Base-by-base conservation (phyloP, 306 rosid species). In the Lablab purpureus region DNA sequence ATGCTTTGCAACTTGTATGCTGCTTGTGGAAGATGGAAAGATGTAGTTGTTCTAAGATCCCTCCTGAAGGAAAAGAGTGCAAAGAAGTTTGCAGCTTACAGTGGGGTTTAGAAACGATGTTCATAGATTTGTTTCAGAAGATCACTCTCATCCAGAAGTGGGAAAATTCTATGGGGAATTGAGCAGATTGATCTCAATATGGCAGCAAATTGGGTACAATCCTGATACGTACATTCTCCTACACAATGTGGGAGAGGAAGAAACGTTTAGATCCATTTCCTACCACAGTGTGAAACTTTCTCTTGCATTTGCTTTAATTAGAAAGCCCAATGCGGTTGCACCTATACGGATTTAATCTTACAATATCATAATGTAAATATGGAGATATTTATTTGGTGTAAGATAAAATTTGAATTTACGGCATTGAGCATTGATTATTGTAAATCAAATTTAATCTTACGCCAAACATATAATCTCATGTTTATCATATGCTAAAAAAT, bases 271-370 rank as follows among this genome's bases (percentile, higher is more conserved):
- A 87, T 87, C 90, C 77, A 87, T 87, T 69, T 84, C 82, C 30
- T 82, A 74, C 80, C 90, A 87, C 32, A 78, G 87, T 50, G 90
- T 84, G 90, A 87, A 87, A 78, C 84, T 87, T 81, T 87, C 90
- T 15, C 86, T 87, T 74, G 90, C 87, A 0, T 84, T 74, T 87
- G 76, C 76, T 64, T 87, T 87, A 74, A 49, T 75, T 37, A 81
- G 67, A 82, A 87, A 81, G 46, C 78, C 87, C 54, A 28, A 71
- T 25, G 87, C 78, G 64, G 66, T 59, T 68, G 82, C 78, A 11
- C 90, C 90, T 0, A 68, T 87, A 40, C 80, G 87, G 82, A 87
- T 87, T n/a, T n/a, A n/a, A n/a, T n/a, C n/a, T n/a, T n/a, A n/a
- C n/a, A n/a, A n/a, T n/a, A n/a, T n/a, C n/a, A n/a, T n/a, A n/a